Percentiles rank a stretch among this genome's conserved stretches.
Evolutionary conservation across 73 alveolate species (phyloP).

Genomic region (Paramecium octaurelia): DNA sequence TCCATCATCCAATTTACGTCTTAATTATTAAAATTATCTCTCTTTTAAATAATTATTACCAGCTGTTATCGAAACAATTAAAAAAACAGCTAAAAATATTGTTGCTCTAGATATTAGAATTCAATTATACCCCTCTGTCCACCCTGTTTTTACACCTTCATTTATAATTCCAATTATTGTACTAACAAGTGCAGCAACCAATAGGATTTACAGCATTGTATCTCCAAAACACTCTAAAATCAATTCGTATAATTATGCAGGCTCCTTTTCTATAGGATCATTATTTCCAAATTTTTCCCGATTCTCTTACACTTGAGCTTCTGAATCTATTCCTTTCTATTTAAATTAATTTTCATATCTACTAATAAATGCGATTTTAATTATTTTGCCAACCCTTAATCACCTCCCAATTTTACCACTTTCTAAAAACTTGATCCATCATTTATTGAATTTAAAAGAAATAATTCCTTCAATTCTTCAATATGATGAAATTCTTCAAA

Average conservation of each 20-base stretch:
- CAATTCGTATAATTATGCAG: slow-evolving; percentile 45
- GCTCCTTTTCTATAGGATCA: slow-evolving; percentile 51
- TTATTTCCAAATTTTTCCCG: slow-evolving; percentile 53
- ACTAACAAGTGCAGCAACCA: slow-evolving; percentile 92
- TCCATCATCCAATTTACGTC: slow-evolving; percentile 76
- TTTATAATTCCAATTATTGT: slow-evolving; percentile 88
- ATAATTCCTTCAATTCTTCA: slow-evolving; percentile 9
- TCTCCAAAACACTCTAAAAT: slow-evolving; percentile 92
- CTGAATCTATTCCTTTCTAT: slow-evolving; percentile 58
- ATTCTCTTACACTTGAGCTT: neutral
- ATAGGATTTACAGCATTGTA: slow-evolving; percentile 84
- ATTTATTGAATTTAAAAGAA: neutral
- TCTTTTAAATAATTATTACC: slow-evolving; percentile 89
- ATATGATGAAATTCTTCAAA: neutral
- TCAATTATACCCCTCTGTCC: slow-evolving; percentile 92
- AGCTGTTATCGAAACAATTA: slow-evolving; percentile 90
- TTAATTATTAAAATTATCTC: slow-evolving; percentile 80
- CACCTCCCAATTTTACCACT: slow-evolving; percentile 45
- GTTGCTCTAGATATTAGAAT: slow-evolving; percentile 80
- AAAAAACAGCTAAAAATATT: slow-evolving; percentile 83
- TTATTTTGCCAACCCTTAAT: slow-evolving; percentile 46
- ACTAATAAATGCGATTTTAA: slow-evolving; percentile 57
- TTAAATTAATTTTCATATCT: neutral
- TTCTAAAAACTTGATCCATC: slow-evolving; percentile 7
- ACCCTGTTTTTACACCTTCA: slow-evolving; percentile 73